phyloP scores from a whole-genome alignment of 2,329 filamentous ascomycete species.

The Myotisia sp. region DNA sequence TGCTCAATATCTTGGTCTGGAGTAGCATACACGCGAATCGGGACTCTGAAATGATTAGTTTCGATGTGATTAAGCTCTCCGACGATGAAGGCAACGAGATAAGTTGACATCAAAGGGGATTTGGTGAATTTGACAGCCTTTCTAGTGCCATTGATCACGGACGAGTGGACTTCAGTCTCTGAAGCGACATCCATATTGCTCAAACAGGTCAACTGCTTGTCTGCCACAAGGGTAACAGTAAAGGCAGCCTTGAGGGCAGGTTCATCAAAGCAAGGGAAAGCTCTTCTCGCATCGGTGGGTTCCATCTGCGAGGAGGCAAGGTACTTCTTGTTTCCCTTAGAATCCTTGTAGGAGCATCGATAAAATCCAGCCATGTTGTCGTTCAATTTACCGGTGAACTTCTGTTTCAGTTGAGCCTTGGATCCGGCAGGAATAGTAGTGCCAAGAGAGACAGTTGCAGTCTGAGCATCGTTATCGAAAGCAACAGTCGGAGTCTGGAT shows the following conservation, averaged over 20 bases:
- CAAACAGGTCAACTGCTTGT: slow-evolving; percentile 78
- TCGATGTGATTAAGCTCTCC: slow-evolving; percentile 90
- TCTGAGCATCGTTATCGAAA: slow-evolving; percentile 67
- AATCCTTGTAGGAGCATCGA: slow-evolving; percentile 77
- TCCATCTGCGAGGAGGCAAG: slow-evolving; percentile 94
- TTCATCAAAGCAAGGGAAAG: slow-evolving; percentile 95
- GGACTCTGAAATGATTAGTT: slow-evolving; percentile 78
- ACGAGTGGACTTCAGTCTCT: slow-evolving; percentile 57
- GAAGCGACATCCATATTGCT: slow-evolving; percentile 93
- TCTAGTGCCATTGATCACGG: slow-evolving; percentile 48
- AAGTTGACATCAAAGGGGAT: slow-evolving; percentile 89
- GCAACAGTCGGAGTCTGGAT: slow-evolving; percentile 53
- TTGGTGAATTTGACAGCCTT: slow-evolving; percentile 87
- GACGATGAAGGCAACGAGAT: slow-evolving; percentile 84
- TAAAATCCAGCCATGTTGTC: slow-evolving; percentile 98
- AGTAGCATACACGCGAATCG: slow-evolving; percentile 86
- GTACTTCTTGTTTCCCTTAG: slow-evolving; percentile 63
- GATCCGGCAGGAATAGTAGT: slow-evolving; percentile 57
- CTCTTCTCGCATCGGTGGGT: slow-evolving; percentile 79
- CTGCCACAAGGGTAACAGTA: slow-evolving; percentile 77
- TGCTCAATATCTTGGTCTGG: slow-evolving; percentile 81
- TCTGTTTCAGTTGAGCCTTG: slow-evolving; percentile 64
- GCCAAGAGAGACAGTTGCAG: slow-evolving; percentile 65
- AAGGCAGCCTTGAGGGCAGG: slow-evolving; percentile 86
- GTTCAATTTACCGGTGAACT: slow-evolving; percentile 67